Percentiles rank a stretch among this genome's conserved stretches.
Evolutionary conservation across 331 rosid genomes (phyloP).

Genomic region (Prunus yedoensis): DNA sequence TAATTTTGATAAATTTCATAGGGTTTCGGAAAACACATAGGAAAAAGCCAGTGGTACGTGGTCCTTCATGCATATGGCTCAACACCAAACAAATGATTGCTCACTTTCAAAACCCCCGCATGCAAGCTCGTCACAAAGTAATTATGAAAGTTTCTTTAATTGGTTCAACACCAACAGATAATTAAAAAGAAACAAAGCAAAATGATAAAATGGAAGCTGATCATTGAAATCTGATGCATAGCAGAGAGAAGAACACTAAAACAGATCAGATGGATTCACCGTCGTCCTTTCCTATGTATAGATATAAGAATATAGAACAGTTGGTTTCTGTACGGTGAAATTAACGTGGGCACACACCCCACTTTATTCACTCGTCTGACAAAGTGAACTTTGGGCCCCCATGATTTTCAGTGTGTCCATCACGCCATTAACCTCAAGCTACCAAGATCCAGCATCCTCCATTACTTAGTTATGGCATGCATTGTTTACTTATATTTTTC

Average conservation of each 20-base stretch:
- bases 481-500: not conserved
- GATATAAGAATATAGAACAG: conserved; percentile 10
- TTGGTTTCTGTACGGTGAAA: conserved; percentile 11
- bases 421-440: not conserved
- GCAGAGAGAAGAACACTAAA: conserved; percentile 27
- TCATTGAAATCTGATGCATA: conserved; percentile 33
- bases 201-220: conserved; percentile 4
- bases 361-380: conserved; percentile 6
- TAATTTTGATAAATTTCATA: not conserved
- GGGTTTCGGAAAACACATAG: not conserved
- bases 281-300: not conserved
- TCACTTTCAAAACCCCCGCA: conserved; percentile 19
- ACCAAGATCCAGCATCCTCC: not conserved
- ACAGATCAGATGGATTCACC: conserved; percentile 3
- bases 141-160: conserved; percentile 7
- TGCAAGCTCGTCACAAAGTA: conserved; percentile 14
- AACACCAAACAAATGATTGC: conserved; percentile 8
- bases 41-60: not conserved
- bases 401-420: conserved; percentile 3
- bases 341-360: conserved; percentile 16
- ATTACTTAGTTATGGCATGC: not conserved
- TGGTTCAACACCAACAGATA: not conserved
- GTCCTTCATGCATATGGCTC: conserved; percentile 2
- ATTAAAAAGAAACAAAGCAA: not conserved
- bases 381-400: not conserved